Evolutionary conservation across 1,284 basidiomycete species (phyloP).

Genomic region (Sparassis latifolia): DNA sequence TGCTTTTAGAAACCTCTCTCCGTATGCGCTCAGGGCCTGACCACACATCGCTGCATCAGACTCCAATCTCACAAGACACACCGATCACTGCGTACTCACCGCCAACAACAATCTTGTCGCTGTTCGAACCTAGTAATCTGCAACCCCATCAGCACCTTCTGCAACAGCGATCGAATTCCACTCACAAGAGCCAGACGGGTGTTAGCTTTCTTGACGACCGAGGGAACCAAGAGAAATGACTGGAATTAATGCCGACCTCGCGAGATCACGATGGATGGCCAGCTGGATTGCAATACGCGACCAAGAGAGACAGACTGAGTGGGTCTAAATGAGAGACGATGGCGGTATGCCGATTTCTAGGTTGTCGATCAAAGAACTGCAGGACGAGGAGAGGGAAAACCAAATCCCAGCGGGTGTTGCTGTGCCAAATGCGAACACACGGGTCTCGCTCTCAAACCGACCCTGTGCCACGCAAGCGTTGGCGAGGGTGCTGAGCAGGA

Average conservation of each 20-base stretch:
- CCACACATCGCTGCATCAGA: not conserved
- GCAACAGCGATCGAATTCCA: slow-evolving; percentile 6
- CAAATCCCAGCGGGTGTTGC: too few relatives aligned
- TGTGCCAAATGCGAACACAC: slow-evolving; percentile 1
- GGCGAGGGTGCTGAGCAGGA: slow-evolving; percentile 9
- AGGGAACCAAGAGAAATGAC: slow-evolving; percentile 7
- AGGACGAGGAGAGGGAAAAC: slow-evolving; percentile 1
- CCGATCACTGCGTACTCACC: slow-evolving; percentile 3
- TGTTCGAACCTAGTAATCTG: slow-evolving; percentile 2
- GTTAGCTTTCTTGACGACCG: slow-evolving; percentile 15
- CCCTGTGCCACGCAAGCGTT: not conserved
- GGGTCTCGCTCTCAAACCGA: not conserved
- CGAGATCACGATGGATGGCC: slow-evolving; percentile 13
- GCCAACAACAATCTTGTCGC: not conserved
- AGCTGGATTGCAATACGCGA: slow-evolving; percentile 12
- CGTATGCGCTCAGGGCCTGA: not conserved
- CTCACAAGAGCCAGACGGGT: slow-evolving; percentile 13
- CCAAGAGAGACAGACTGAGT: slow-evolving; percentile 14
- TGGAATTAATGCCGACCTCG: slow-evolving; percentile 21
- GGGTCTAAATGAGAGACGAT: slow-evolving; percentile 17
- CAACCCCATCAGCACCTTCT: slow-evolving; percentile 2
- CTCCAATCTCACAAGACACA: slow-evolving; percentile 7
- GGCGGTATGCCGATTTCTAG: slow-evolving; percentile 17
- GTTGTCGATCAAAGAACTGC: slow-evolving; percentile 5
- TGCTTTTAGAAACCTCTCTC: not conserved